These are phyloP conservation scores for Podila verticillata DNA, from an alignment of 192 early-diverging fungal species.

Conservation along the genomic window DNA sequence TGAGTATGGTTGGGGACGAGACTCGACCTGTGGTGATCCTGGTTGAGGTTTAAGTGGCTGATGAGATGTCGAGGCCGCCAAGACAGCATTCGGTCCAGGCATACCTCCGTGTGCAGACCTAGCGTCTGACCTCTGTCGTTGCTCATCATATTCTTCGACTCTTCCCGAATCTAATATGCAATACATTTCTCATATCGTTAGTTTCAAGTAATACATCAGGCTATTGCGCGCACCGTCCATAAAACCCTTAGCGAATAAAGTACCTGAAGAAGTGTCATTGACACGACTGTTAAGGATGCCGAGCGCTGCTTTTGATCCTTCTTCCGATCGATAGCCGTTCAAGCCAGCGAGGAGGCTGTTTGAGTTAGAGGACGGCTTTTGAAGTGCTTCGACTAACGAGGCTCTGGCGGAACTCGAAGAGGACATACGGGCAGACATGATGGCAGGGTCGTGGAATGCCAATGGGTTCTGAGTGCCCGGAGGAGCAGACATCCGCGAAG, in stretches of 20 bases:
- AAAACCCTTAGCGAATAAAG: not conserved
- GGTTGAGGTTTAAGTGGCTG: not conserved
- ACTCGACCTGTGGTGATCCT: not conserved
- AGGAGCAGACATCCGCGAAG: not conserved
- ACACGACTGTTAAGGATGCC: not conserved
- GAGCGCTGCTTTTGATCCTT: not conserved
- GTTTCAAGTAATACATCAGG: no score
- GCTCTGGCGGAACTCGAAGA: slow-evolving; percentile 9
- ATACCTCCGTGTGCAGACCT: no score
- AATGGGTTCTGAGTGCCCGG: slow-evolving; percentile 17
- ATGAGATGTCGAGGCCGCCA: not conserved
- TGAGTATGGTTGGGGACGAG: slow-evolving; percentile 15
- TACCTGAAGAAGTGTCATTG: not conserved
- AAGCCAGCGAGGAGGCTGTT: slow-evolving; percentile 5
- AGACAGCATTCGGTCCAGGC: no score
- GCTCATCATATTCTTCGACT: no score
- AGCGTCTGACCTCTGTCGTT: no score
- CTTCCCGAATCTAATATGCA: no score
- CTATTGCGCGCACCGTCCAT: no score
- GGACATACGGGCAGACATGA: slow-evolving; percentile 63
- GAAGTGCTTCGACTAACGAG: slow-evolving; percentile 34
- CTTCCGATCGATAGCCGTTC: slow-evolving; percentile 14
- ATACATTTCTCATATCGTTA: no score
- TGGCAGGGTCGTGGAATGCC: slow-evolving; percentile 69
- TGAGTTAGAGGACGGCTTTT: slow-evolving; percentile 10